Evolutionary conservation across 1,139 yeast genomes (phyloP).

Genomic region (Saccharomyces hybrid): DNA sequence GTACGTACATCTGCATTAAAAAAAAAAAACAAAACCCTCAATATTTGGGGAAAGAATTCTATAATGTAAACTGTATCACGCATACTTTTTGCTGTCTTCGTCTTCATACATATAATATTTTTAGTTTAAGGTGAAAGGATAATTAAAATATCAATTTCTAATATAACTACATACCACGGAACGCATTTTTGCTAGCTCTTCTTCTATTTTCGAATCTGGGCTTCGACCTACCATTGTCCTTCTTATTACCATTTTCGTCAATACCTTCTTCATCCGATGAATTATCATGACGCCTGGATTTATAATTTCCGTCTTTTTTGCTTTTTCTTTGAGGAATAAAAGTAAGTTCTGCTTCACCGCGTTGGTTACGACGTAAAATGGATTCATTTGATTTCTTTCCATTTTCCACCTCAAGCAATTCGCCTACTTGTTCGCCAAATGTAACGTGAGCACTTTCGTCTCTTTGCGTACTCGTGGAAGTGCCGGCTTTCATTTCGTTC

Average conservation of each 20-base stretch:
- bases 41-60: neutral
- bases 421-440: constrained; percentile 37
- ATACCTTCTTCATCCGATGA: constrained; percentile 38
- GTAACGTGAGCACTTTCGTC: constrained; percentile 14
- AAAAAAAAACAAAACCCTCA: neutral
- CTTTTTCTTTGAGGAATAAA: constrained; percentile 51
- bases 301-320: constrained; percentile 25
- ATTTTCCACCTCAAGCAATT: constrained; percentile 38
- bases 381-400: constrained; percentile 33
- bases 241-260: constrained; percentile 36
- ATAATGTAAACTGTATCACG: neutral
- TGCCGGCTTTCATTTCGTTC: constrained; percentile 50
- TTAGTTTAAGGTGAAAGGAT: neutral
- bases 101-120: neutral
- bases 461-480: constrained; percentile 14
- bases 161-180: constrained; percentile 64
- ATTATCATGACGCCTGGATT: constrained; percentile 33
- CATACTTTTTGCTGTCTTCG: neutral
- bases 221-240: constrained; percentile 57
- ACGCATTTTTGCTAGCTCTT: constrained; percentile 81
- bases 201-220: constrained; percentile 81
- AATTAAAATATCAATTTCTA: neutral
- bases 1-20: neutral
- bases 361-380: constrained; percentile 64
- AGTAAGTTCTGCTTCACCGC: constrained; percentile 86